Conservation (phyloP, 306 rosid genomes). For the Cajanus cajan region DNA sequence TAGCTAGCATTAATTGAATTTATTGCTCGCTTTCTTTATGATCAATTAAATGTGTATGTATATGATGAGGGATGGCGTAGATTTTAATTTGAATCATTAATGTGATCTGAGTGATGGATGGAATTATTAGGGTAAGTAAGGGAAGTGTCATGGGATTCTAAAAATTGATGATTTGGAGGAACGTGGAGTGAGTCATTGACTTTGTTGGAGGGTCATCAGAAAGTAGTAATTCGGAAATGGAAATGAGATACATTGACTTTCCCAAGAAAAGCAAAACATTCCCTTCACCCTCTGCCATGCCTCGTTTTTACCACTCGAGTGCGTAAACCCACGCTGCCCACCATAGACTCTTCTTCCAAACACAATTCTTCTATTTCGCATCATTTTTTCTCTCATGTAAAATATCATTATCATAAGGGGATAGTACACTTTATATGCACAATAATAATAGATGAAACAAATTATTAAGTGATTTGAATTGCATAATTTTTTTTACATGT, state of each 20-base stretch:
- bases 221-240: constrained; percentile 4
- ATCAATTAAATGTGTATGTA: background rate
- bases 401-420: too few relatives aligned
- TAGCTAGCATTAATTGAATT: background rate
- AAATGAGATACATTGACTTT: constrained; percentile 39
- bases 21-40: too few relatives aligned
- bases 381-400: background rate
- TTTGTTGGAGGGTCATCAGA: background rate
- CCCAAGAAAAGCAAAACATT: constrained; percentile 19
- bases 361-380: background rate
- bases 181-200: constrained; percentile 1
- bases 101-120: background rate
- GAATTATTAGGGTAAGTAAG: background rate
- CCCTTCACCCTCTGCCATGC: background rate
- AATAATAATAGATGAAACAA: too few relatives aligned
- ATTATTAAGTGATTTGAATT: too few relatives aligned
- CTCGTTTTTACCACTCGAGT: constrained; percentile 1
- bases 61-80: too few relatives aligned
- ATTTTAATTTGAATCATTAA: background rate
- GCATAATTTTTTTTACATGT: too few relatives aligned
- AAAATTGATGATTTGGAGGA: constrained; percentile 9
- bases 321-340: constrained; percentile 23
- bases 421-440: too few relatives aligned
- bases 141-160: background rate
- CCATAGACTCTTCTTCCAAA: background rate